A percentile compares a stretch with the other conserved stretches of the same genome.
phyloP scores from a whole-genome alignment of 495 filamentous ascomycete species.

The Cercophora samala region DNA sequence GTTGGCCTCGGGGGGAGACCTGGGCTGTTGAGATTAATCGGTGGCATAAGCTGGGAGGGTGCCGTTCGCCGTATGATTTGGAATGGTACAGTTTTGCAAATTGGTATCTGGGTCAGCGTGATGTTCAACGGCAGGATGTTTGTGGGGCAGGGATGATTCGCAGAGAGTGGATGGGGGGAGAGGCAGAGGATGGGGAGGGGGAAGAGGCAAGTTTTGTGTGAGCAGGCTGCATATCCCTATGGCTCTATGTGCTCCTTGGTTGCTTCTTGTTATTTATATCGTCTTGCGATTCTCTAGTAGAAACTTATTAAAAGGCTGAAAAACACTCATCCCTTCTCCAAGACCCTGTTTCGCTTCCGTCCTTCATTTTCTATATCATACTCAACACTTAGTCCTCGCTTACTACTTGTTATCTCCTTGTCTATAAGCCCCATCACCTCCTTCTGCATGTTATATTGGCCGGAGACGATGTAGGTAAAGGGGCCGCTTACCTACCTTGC shows the following conservation, averaged over 20 bases:
- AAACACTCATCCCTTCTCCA: no score
- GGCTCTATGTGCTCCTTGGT: no score
- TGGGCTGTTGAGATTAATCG: neutral
- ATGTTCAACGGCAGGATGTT: neutral
- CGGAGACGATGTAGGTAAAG: constrained; percentile 16
- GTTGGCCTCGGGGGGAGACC: neutral
- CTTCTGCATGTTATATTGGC: constrained; percentile 35
- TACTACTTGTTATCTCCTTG: no score
- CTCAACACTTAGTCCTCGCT: no score
- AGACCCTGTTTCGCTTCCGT: no score
- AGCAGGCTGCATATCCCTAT: neutral
- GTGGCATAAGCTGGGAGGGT: neutral
- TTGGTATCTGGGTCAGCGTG: neutral
- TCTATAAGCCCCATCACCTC: no score
- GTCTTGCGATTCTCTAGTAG: no score
- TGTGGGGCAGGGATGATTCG: neutral
- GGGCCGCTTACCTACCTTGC: constrained; percentile 24
- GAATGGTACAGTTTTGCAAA: neutral
- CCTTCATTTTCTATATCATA: no score
- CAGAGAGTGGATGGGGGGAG: neutral
- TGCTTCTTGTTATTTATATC: no score
- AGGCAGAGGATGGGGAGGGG: neutral
- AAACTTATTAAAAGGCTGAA: no score
- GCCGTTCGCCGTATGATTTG: neutral
- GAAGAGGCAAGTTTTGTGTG: neutral